Evolutionary conservation across 2,329 filamentous ascomycete genomes (phyloP), one percentile per base, ranked within the genome.

Genomic region (Beauveria varroae): DNA sequence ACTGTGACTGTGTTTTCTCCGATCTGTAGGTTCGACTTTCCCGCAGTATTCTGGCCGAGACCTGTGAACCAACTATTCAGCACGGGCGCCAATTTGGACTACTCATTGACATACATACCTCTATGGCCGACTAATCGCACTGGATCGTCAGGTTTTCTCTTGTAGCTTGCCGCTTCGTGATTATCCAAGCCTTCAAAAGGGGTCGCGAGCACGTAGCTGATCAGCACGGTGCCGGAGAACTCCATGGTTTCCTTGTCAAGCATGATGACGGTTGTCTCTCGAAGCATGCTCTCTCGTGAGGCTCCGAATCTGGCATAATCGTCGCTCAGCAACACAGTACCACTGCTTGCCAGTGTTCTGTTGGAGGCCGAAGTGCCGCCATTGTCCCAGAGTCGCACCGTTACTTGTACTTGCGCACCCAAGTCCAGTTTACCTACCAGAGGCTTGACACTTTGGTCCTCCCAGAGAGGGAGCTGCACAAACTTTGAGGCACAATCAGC

Each of bases 191-290:
- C 60, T 14, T 30, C 37, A 57, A 66, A 73, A 12, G 68, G 67
- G 20, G 53, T 68, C 0, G 64, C 68, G 24, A 75, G 66, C 4
- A 75, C 59, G 56, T 67, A 72, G 18, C 70, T 74, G 46, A 75
- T 72, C 26, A 72, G 68, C 7, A 75, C 66, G 1, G 67, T 71
- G 3, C 74, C 74, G 5, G 71, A 61, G 30, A 65, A 64, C 18
- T 67, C 59, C 64, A 72, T 67, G 1, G 65, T 69, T 6, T 68
- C 62, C 40, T 62, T 73, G 43, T 69, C 64, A 8, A 74, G 56
- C 56, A 76, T 69, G 2, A 71, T 67, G n/a, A 75, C 64, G 0
- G 68, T 70, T 9, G 67, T 66, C 54, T 72, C 68, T 30, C 72
- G 70, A 44, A 72, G 65, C 51, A 75, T 65, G 46, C 68, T 72